Percentiles rank a stretch among this genome's conserved stretches.
Evolutionary conservation across 805 yeast species (phyloP).

Genomic region (Debaryomyces prosopidis): DNA sequence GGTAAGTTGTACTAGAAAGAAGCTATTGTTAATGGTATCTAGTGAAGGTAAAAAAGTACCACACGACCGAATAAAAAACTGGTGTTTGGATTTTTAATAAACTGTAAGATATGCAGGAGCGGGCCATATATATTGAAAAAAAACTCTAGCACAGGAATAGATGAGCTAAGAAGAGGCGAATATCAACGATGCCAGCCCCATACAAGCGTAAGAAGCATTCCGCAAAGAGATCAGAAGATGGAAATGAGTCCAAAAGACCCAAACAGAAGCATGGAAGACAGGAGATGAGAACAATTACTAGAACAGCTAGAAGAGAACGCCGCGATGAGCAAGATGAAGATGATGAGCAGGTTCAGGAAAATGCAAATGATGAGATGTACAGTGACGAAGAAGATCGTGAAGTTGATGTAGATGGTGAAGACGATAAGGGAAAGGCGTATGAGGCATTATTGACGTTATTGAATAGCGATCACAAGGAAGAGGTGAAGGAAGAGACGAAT

Average conservation of each 20-base stretch:
- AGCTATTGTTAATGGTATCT: no score
- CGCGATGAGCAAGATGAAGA: constrained; percentile 10
- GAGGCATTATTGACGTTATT: constrained; percentile 66
- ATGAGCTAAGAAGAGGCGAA: neutral
- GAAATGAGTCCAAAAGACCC: constrained; percentile 1
- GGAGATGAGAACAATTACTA: constrained; percentile 58
- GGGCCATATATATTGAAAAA: neutral
- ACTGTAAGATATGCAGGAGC: neutral
- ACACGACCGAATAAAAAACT: neutral
- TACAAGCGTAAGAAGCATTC: constrained; percentile 1
- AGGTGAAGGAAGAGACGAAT: constrained; percentile 8
- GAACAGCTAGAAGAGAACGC: constrained; percentile 47
- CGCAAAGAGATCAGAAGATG: neutral
- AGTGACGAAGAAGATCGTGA: constrained; percentile 14
- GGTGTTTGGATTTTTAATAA: neutral
- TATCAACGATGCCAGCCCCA: constrained; percentile 3
- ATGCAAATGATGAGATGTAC: constrained; percentile 13
- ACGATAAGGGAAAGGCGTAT: constrained; percentile 50
- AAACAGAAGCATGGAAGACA: constrained; percentile 57
- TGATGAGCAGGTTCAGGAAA: constrained; percentile 3
- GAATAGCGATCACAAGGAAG: constrained; percentile 44
- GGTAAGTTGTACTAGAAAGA: no score
- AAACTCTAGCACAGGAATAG: neutral
- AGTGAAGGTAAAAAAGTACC: neutral
- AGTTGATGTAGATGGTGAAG: constrained; percentile 15